Evolutionary conservation across 2,329 filamentous ascomycete species (phyloP).

Genomic region (Fusarium staphyleae): DNA sequence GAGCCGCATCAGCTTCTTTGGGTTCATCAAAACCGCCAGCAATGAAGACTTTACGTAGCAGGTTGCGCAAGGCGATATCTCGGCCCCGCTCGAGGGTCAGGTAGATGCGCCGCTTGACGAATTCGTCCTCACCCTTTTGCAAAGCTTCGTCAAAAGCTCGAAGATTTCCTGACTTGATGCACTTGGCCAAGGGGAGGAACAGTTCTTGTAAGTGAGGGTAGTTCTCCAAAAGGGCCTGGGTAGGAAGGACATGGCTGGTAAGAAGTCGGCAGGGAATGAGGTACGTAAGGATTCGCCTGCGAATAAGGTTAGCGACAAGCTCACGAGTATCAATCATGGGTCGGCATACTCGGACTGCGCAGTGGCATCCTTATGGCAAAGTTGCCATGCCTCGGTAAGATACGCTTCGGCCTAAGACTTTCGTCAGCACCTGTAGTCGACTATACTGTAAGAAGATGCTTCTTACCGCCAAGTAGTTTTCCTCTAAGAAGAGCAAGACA

Average conservation of each 20-base stretch:
- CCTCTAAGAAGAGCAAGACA: conserved; percentile 91
- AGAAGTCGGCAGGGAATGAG: conserved; percentile 92
- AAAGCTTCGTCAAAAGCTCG: conserved; percentile 84
- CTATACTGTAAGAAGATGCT: not conserved
- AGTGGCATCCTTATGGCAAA: conserved; percentile 75
- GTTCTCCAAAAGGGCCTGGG: conserved; percentile 70
- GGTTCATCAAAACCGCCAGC: conserved; percentile 80
- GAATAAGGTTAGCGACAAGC: conserved; percentile 9
- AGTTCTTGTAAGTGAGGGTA: conserved; percentile 79
- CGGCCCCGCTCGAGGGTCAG: conserved; percentile 90
- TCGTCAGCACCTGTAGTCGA: not conserved
- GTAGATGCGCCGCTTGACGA: conserved; percentile 92
- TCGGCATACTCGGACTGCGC: conserved; percentile 78
- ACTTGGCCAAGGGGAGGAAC: conserved; percentile 78
- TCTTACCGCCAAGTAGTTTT: conserved; percentile 81
- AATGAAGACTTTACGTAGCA: conserved; percentile 90
- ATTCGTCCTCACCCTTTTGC: conserved; percentile 83
- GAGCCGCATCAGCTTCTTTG: conserved; percentile 70
- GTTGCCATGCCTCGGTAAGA: conserved; percentile 79
- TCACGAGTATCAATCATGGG: not conserved
- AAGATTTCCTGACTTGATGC: conserved; percentile 84
- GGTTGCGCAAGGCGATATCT: conserved; percentile 89
- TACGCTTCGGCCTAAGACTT: conserved; percentile 73
- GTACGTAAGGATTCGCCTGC: conserved; percentile 88
- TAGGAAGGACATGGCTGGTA: conserved; percentile 85